These are phyloP conservation scores for Spiraea crenata DNA, from an alignment of 331 rosid species.

Conservation along the genomic window DNA sequence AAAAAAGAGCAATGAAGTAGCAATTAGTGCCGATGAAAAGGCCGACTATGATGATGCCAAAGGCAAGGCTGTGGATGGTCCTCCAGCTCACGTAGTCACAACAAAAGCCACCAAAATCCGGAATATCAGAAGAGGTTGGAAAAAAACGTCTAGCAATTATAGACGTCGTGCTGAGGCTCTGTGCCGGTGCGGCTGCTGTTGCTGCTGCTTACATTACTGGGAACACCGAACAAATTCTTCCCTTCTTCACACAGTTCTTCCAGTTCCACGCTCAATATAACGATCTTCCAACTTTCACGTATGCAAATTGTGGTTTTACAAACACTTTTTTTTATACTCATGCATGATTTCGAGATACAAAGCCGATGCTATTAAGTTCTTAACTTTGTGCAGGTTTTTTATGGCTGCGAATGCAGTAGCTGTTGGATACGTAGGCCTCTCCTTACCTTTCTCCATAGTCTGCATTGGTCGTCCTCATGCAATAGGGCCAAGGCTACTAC, in stretches of 20 bases:
- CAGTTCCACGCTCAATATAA: conserved; percentile 30
- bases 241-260: conserved; percentile 38
- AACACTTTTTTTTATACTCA: no score
- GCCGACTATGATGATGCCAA: background rate
- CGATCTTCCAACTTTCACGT: conserved; percentile 33
- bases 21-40: conserved; percentile 2
- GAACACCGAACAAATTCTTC: conserved; percentile 21
- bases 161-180: conserved; percentile 25
- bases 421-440: conserved; percentile 21
- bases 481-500: conserved; percentile 30
- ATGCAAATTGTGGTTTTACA: background rate
- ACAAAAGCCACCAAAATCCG: background rate
- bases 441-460: conserved; percentile 25
- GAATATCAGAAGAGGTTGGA: conserved; percentile 10
- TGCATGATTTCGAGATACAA: no score
- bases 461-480: conserved; percentile 32
- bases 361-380: no score
- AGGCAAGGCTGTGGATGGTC: conserved; percentile 15
- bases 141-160: conserved; percentile 16
- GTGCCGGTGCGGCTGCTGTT: conserved; percentile 26
- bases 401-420: conserved; percentile 20
- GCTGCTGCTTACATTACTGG: conserved; percentile 23
- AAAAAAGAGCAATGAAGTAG: background rate
- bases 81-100: background rate
- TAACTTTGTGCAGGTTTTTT: conserved; percentile 23